A percentile compares a stretch with the other conserved stretches of the same genome.
Evolutionary conservation across 73 alveolate species (phyloP).

Genomic region (Blepharisma stoltei): DNA sequence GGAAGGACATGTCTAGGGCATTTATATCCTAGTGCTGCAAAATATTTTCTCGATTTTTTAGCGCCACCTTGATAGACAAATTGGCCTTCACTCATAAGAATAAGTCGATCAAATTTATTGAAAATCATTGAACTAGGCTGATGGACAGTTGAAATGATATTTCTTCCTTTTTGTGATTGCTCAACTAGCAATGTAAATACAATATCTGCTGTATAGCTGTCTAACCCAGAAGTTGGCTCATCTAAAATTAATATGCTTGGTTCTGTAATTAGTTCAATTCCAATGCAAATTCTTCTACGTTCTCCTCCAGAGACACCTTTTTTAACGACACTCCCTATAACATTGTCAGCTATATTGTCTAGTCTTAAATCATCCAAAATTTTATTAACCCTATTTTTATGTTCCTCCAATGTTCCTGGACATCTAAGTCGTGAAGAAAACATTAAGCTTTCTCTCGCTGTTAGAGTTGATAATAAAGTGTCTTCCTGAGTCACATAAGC

Average conservation of each 20-base stretch:
- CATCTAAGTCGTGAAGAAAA: no score
- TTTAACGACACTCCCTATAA: constrained; percentile 69
- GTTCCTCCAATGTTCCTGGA: no score
- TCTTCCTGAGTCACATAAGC: no score
- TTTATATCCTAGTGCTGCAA: constrained; percentile 55
- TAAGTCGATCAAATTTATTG: constrained; percentile 71
- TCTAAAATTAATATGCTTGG: constrained; percentile 78
- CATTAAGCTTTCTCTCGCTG: no score
- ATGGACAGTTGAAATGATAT: constrained; percentile 80
- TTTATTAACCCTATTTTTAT: no score
- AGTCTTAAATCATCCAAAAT: no score
- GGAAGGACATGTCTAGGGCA: constrained; percentile 80
- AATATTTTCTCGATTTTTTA: constrained; percentile 52
- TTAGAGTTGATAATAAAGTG: no score
- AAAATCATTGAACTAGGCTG: constrained; percentile 82
- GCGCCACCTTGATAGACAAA: constrained; percentile 69
- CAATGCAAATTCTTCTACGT: constrained; percentile 82
- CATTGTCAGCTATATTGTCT: constrained; percentile 41
- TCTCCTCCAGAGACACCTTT: constrained; percentile 94
- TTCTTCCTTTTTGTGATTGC: constrained; percentile 61
- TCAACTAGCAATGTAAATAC: constrained; percentile 57
- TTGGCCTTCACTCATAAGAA: constrained; percentile 71
- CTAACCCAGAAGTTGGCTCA: constrained; percentile 84
- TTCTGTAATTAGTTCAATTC: constrained; percentile 82
- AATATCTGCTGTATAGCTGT: constrained; percentile 68